Percentiles rank a stretch among this genome's conserved stretches.
Evolutionary conservation across 495 filamentous ascomycete genomes (phyloP).

Genomic region (Neurospora sp.): DNA sequence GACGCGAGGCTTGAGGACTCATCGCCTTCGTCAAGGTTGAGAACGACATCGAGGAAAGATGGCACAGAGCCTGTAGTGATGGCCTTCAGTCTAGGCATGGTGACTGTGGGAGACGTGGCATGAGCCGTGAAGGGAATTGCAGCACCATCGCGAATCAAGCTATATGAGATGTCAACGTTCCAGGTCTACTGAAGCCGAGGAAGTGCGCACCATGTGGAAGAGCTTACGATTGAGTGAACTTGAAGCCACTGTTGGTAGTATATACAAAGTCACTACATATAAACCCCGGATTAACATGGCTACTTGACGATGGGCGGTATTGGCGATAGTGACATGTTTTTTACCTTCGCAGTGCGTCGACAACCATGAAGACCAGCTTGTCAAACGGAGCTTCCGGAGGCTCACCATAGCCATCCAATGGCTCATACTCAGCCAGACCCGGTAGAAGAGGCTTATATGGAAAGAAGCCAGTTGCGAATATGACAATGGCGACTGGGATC

Average conservation of each 20-base stretch:
- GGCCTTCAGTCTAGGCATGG: slow-evolving; percentile 95
- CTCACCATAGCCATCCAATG: slow-evolving; percentile 31
- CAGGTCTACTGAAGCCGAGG: background rate
- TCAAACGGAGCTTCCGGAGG: slow-evolving; percentile 63
- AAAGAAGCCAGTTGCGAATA: slow-evolving; percentile 91
- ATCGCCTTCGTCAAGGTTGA: slow-evolving; percentile 94
- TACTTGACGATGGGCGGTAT: background rate
- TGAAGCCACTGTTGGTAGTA: slow-evolving; percentile 67
- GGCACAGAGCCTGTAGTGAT: slow-evolving; percentile 95
- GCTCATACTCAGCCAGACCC: slow-evolving; percentile 60
- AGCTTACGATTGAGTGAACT: slow-evolving; percentile 76
- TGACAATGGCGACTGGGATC: slow-evolving; percentile 63
- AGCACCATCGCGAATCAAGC: slow-evolving; percentile 70
- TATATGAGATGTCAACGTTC: slow-evolving; percentile 23
- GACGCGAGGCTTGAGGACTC: slow-evolving; percentile 71
- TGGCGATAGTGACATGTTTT: background rate
- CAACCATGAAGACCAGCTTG: slow-evolving; percentile 91
- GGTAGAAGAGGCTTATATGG: slow-evolving; percentile 91
- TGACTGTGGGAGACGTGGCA: slow-evolving; percentile 94
- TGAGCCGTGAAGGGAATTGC: slow-evolving; percentile 92
- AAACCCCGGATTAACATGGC: slow-evolving; percentile 1
- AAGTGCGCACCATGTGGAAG: background rate
- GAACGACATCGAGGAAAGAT: slow-evolving; percentile 91
- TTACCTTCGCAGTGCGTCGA: slow-evolving; percentile 89
- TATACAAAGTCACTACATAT: slow-evolving; percentile 84